Conservation (phyloP, 139 green algal genomes). For the Tetradesmus obliquus region DNA sequence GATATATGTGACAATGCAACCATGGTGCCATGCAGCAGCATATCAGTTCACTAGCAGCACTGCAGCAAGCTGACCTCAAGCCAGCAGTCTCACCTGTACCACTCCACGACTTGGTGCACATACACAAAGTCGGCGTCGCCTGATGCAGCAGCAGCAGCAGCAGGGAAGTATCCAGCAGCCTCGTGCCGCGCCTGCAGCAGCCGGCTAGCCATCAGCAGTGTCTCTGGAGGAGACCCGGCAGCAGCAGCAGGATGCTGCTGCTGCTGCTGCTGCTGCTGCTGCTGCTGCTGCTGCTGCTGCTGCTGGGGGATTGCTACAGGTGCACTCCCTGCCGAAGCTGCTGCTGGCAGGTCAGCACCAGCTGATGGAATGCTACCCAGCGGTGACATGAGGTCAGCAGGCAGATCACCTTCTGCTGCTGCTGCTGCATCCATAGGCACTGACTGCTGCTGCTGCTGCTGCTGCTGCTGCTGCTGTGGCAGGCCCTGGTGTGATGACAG, state of each 20-base stretch:
- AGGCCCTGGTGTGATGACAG: neutral
- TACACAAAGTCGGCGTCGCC: slow-evolving; percentile 24
- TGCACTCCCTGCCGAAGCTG: neutral
- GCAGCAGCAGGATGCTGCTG: neutral
- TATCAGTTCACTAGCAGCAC: no score
- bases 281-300: slow-evolving; percentile 3
- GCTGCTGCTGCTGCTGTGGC: neutral
- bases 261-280: neutral
- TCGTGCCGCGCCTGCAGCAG: slow-evolving; percentile 30
- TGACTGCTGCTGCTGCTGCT: neutral
- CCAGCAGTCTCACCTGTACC: slow-evolving; percentile 28
- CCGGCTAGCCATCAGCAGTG: slow-evolving; percentile 17
- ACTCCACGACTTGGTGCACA: slow-evolving; percentile 32
- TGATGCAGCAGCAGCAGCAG: neutral
- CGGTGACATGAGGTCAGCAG: neutral
- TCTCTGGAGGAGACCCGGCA: neutral
- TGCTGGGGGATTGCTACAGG: neutral
- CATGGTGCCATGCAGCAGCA: no score
- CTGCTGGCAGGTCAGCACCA: neutral
- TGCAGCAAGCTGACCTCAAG: neutral
- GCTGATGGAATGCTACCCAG: slow-evolving; percentile 15
- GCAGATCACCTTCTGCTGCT: neutral
- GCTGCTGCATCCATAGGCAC: no score
- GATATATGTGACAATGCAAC: no score
- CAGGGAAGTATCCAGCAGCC: slow-evolving; percentile 29